Evolutionary conservation across 768 basidiomycete species (phyloP).

Genomic region (Floccularia luteovirens): DNA sequence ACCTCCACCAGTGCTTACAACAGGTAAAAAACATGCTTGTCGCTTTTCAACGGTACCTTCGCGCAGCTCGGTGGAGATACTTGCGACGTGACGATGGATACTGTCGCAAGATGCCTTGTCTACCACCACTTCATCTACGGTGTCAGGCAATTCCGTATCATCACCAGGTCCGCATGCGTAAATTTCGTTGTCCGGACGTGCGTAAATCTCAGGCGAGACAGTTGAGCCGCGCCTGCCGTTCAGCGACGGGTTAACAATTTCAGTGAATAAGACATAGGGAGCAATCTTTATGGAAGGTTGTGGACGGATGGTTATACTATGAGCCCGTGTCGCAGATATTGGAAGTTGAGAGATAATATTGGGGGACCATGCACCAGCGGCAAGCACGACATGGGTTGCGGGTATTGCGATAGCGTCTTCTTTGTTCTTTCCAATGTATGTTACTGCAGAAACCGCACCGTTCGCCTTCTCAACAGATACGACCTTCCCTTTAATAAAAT

Average conservation of each 20-base stretch:
- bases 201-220: conserved; percentile 63
- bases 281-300: conserved; percentile 36
- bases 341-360: conserved; percentile 47
- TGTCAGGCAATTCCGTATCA: conserved; percentile 55
- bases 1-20: conserved; percentile 46
- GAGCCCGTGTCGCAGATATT: conserved; percentile 58
- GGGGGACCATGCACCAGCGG: conserved; percentile 87
- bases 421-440: conserved; percentile 24
- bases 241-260: conserved; percentile 34
- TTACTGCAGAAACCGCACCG: conserved; percentile 41
- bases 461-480: conserved; percentile 30
- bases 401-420: conserved; percentile 25
- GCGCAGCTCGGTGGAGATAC: conserved; percentile 51
- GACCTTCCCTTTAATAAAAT: conserved; percentile 37
- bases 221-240: conserved; percentile 9
- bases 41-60: conserved; percentile 41
- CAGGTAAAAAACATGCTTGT: conserved; percentile 78
- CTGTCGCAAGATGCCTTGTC: conserved; percentile 48
- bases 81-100: conserved; percentile 47
- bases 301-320: conserved; percentile 63
- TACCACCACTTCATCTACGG: conserved; percentile 65
- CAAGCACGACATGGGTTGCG: conserved; percentile 66
- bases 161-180: conserved; percentile 81
- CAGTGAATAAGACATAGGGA: conserved; percentile 81
- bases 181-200: conserved; percentile 61